Evolutionary conservation across 371 early-diverging fungal species (phyloP).

Genomic region (Mortierella sp.): DNA sequence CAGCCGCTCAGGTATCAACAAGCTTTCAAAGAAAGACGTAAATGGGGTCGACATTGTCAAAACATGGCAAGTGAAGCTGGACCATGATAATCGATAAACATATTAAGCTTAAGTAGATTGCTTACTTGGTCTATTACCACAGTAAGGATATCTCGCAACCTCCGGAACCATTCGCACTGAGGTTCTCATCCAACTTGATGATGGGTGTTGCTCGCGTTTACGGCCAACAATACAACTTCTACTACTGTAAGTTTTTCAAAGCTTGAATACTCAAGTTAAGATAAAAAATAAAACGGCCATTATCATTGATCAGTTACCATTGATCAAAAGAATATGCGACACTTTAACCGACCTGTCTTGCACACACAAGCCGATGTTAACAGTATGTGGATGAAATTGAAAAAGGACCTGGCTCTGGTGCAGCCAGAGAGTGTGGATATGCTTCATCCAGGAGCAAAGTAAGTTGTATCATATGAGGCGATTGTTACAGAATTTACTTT

Average conservation of each 20-base stretch:
- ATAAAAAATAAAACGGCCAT: too few relatives aligned
- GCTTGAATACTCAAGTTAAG: neutral
- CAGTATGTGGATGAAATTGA: conserved; percentile 46
- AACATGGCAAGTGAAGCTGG: conserved; percentile 49
- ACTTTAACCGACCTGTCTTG: neutral
- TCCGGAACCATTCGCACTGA: conserved; percentile 67
- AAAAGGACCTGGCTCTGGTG: conserved; percentile 30
- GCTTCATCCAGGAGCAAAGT: conserved; percentile 34
- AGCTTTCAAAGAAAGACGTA: conserved; percentile 58
- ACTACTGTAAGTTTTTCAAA: conserved; percentile 27
- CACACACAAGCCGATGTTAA: conserved; percentile 43
- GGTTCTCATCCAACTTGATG: conserved; percentile 68
- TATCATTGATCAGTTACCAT: neutral
- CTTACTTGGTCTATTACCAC: neutral
- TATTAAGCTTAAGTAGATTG: neutral
- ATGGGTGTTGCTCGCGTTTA: conserved; percentile 63
- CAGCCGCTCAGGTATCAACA: conserved; percentile 50
- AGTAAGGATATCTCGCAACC: conserved; percentile 61
- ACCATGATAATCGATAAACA: neutral
- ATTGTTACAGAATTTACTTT: neutral
- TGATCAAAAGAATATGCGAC: neutral
- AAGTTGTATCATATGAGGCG: neutral
- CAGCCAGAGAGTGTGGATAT: conserved; percentile 38
- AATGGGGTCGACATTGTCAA: conserved; percentile 56
- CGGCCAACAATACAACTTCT: conserved; percentile 61